Evolutionary conservation across 1,139 yeast genomes (phyloP).

Genomic region (Geotrichum histeridarum): DNA sequence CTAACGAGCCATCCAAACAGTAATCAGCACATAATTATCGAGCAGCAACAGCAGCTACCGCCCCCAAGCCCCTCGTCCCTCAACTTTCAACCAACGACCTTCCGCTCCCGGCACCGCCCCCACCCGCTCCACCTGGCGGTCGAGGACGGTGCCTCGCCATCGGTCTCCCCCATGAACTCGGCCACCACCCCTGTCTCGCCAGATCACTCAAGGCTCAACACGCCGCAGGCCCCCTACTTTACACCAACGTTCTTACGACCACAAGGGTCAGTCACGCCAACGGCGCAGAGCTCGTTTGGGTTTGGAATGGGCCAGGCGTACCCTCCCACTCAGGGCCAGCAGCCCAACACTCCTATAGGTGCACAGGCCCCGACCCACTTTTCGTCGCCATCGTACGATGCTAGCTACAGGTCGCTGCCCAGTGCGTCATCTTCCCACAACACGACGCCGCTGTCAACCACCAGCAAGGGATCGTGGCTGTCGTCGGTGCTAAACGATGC

Average conservation of each 20-base stretch:
- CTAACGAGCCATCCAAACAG: conserved; percentile 10
- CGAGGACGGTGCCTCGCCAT: conserved; percentile 2
- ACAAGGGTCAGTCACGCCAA: not conserved
- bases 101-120: conserved; percentile 36
- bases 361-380: conserved; percentile 12
- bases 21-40: conserved; percentile 20
- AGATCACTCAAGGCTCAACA: conserved; percentile 3
- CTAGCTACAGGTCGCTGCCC: conserved; percentile 16
- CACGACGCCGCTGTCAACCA: conserved; percentile 28
- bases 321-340: conserved; percentile 20
- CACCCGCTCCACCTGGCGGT: conserved; percentile 41
- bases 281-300: not conserved
- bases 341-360: conserved; percentile 23
- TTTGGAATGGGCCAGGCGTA: conserved; percentile 20
- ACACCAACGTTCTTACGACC: conserved; percentile 1
- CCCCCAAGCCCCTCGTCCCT: conserved; percentile 3
- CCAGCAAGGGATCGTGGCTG: conserved; percentile 31
- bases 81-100: conserved; percentile 6
- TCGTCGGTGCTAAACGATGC: conserved; percentile 29
- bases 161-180: conserved; percentile 12
- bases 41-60: conserved; percentile 14
- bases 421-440: conserved; percentile 26
- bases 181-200: conserved; percentile 11
- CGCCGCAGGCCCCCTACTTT: not conserved
- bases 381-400: conserved; percentile 10